Conservation (phyloP, 176 grass and related monocot species). For the Dendrocalamus sinicus region DNA sequence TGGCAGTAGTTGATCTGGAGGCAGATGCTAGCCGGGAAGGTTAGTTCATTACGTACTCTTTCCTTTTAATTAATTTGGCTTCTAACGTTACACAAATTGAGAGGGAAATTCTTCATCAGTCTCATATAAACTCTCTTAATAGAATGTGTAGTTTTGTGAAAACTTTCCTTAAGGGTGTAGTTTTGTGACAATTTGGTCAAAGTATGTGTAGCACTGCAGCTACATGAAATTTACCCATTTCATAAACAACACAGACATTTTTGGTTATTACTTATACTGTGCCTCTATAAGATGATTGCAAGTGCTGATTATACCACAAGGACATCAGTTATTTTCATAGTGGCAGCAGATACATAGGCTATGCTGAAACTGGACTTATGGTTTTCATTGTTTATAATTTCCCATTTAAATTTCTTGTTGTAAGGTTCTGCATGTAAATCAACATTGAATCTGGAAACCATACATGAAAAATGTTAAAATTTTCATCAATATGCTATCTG, state of each 20-base stretch:
- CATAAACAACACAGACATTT: not conserved
- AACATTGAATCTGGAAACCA: not conserved
- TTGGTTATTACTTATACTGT: not conserved
- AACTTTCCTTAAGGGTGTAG: not conserved
- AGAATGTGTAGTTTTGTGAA: not conserved
- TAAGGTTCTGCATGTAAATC: slow-evolving; percentile 2
- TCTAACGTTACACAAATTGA: slow-evolving; percentile 8
- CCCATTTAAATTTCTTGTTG: not conserved
- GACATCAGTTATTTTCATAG: not conserved
- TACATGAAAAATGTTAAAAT: slow-evolving; percentile 25
- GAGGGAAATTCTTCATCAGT: slow-evolving; percentile 14
- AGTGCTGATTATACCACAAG: not conserved
- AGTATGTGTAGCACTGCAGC: not conserved
- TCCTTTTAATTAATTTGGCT: slow-evolving; percentile 14
- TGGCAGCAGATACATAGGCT: not conserved
- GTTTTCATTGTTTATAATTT: slow-evolving; percentile 5
- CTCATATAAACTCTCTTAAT: not conserved
- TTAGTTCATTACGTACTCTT: slow-evolving; percentile 30
- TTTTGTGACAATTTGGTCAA: not conserved
- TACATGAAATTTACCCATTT: not conserved
- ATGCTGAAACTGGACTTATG: slow-evolving; percentile 1
- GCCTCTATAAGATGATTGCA: slow-evolving; percentile 19
- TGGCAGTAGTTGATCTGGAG: slow-evolving; percentile 51
- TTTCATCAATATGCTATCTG: not conserved
- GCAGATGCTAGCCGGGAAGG: slow-evolving; percentile 37